Evolutionary conservation across 331 rosid genomes (phyloP).

Genomic region (Dryas integrifolia): DNA sequence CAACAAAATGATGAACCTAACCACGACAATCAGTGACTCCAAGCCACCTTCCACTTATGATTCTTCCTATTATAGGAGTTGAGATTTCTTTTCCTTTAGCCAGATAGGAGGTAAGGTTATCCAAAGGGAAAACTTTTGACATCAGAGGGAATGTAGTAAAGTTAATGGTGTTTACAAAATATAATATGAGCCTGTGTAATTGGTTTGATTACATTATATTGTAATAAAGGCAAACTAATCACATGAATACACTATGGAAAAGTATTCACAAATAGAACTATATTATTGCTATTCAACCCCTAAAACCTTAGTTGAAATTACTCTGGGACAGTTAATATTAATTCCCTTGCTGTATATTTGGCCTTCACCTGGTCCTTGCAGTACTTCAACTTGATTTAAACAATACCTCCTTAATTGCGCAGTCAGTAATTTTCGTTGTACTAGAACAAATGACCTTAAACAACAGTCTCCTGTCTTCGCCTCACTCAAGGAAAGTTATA

Average conservation of each 20-base stretch:
- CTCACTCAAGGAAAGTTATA: not conserved
- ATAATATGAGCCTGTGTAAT: not conserved
- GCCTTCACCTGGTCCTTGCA: conserved; percentile 4
- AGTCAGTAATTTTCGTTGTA: not conserved
- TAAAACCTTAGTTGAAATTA: not conserved
- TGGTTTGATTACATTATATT: not conserved
- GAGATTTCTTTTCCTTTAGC: too few relatives aligned
- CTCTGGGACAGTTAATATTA: not conserved
- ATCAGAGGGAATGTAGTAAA: not conserved
- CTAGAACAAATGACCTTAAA: not conserved
- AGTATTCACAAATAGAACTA: not conserved
- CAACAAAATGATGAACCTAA: not conserved
- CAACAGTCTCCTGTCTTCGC: not conserved
- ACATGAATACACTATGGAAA: not conserved
- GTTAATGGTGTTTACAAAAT: not conserved
- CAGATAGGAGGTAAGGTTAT: not conserved
- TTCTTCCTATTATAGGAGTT: not conserved
- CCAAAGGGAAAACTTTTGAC: not conserved
- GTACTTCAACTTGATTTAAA: not conserved
- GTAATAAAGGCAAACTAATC: not conserved
- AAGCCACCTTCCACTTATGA: not conserved
- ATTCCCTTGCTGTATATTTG: not conserved
- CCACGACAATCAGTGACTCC: not conserved
- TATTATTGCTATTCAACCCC: not conserved
- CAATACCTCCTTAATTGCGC: not conserved